These are phyloP conservation scores for Acer saccharum DNA, from an alignment of 345 rosid species.

Conservation along the genomic window DNA sequence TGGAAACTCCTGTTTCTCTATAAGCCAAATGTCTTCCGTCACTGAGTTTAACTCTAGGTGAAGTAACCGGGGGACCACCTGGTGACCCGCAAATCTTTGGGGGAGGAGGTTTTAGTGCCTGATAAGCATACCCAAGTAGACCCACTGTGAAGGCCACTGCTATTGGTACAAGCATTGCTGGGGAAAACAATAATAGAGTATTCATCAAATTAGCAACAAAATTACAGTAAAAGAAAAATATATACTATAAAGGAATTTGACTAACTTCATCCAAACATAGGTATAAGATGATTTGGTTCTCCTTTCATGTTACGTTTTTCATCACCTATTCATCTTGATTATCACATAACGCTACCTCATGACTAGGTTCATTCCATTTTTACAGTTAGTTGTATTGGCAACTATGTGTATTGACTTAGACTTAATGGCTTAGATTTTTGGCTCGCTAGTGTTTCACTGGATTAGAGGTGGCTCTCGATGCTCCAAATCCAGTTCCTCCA, in stretches of 20 bases:
- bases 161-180: slow-evolving; percentile 55
- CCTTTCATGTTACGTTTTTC: neutral
- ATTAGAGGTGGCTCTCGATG: too few species aligned
- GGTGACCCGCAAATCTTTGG: slow-evolving; percentile 72
- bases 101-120: slow-evolving; percentile 63
- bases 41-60: slow-evolving; percentile 68
- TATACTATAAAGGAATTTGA: neutral
- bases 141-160: slow-evolving; percentile 51
- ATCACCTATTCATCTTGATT: neutral
- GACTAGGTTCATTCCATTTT: neutral
- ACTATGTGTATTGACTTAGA: neutral
- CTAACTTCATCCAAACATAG: neutral
- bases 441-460: too few species aligned
- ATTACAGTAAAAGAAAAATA: neutral
- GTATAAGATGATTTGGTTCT: neutral
- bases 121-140: slow-evolving; percentile 54
- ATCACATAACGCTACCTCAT: neutral
- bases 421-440: neutral
- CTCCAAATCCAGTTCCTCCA: too few species aligned
- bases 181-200: slow-evolving; percentile 7
- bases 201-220: slow-evolving; percentile 8
- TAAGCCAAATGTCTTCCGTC: slow-evolving; percentile 87
- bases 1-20: slow-evolving; percentile 68
- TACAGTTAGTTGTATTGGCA: neutral
- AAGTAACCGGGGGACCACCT: slow-evolving; percentile 66